Evolutionary conservation across 805 yeast genomes (phyloP).

Genomic region (Ogataea pini): DNA sequence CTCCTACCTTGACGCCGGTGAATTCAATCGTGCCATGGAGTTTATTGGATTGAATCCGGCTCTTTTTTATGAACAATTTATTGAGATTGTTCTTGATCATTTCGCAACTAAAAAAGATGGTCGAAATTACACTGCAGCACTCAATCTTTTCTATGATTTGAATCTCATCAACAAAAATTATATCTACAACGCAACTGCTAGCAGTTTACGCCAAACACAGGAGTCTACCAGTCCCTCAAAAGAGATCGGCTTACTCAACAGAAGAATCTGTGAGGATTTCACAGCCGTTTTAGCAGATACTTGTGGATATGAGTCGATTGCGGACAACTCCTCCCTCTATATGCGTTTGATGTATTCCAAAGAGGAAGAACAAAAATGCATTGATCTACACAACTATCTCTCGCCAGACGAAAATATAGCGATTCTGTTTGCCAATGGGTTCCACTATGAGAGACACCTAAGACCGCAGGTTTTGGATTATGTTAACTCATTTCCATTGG

Average conservation of each 20-base stretch:
- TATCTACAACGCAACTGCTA: conserved; percentile 2
- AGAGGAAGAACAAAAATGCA: neutral
- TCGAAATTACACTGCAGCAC: neutral
- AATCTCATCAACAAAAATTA: neutral
- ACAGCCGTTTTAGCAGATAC: neutral
- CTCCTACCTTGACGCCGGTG: neutral
- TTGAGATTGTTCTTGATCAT: neutral
- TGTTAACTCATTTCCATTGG: neutral
- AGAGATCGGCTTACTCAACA: neutral
- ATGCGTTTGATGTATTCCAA: neutral
- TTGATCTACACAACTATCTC: neutral
- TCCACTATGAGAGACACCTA: neutral
- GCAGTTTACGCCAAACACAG: neutral
- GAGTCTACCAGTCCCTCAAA: neutral
- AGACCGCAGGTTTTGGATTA: conserved; percentile 1
- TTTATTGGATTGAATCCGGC: neutral
- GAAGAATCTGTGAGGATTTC: conserved; percentile 1
- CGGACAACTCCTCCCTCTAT: neutral
- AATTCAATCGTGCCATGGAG: neutral
- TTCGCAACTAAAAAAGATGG: neutral
- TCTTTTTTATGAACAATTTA: neutral
- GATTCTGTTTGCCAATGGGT: conserved; percentile 1
- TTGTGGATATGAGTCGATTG: neutral
- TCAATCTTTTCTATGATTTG: neutral
- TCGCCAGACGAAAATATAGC: conserved; percentile 5